phyloP scores from a whole-genome alignment of 345 rosid species.

The Microcos paniculata region DNA sequence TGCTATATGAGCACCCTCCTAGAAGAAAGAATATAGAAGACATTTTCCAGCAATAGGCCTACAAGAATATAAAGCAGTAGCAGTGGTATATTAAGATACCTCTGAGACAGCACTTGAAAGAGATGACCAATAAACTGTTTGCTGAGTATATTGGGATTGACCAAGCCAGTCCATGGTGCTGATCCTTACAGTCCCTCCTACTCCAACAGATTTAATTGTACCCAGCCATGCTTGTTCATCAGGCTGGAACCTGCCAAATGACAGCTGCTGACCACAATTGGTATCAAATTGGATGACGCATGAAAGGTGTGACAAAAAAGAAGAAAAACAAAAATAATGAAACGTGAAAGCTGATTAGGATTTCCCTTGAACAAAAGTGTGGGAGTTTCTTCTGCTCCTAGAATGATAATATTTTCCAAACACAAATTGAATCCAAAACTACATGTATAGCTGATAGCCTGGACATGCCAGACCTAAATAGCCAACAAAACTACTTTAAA shows the following conservation, averaged over 20 bases:
- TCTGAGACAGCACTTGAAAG: constrained; percentile 73
- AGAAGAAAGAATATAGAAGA: too few species aligned
- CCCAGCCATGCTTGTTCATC: constrained; percentile 92
- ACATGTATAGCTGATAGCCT: not conserved
- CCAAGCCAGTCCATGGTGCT: constrained; percentile 96
- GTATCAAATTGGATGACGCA: constrained; percentile 17
- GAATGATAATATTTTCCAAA: not conserved
- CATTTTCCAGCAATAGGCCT: not conserved
- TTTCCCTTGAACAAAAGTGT: not conserved
- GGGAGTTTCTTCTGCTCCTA: not conserved
- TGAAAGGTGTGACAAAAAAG: not conserved
- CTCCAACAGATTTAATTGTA: constrained; percentile 66
- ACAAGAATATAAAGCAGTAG: not conserved
- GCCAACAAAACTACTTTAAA: not conserved
- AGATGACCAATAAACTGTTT: constrained; percentile 71
- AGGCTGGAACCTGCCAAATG: constrained; percentile 61
- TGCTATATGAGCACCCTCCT: too few species aligned
- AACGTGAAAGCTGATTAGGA: not conserved
- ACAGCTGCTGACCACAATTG: constrained; percentile 46
- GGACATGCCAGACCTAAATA: not conserved
- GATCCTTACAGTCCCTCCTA: constrained; percentile 63
- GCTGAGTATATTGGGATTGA: constrained; percentile 63
- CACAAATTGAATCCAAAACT: not conserved
- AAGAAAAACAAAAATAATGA: not conserved
- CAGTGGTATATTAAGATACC: constrained; percentile 40